Base-by-base conservation (phyloP, 805 yeast species). In the Tetrapisispora arboricola region DNA sequence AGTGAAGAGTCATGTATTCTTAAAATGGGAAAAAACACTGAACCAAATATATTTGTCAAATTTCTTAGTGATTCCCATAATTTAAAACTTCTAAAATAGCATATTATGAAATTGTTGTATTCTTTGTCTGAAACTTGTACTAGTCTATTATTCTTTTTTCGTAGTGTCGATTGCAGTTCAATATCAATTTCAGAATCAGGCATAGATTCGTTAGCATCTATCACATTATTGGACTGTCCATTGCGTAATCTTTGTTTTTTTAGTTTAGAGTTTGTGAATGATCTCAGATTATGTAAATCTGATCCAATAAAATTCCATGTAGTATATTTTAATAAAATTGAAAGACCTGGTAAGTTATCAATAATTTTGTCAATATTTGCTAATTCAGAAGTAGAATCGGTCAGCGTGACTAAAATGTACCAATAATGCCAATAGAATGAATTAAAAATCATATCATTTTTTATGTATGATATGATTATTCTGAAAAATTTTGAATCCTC, bases 361-460 rank as follows among this genome's bases (percentile, higher is more conserved):
- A 8, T 34, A 19, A 22, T 35, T 36, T 19, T n/a, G 15, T 8
- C 3, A 2, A 19, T 5, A 34, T 7, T 20, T 15, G 35, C 20
- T 17, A 12, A 19, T 5, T 30, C 17, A 26, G n/a, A 2, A 7
- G 5, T 10, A 2, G 10, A 2, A 11, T 46, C 26, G 12, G 44
- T 33, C 13, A 28, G 40, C 7, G 41, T 42, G 16, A 54, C 33
- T 11, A 53, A 43, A 13, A 58, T 55, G 32, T 44, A 45, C 62
- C 63, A 59, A 43, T 55, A 59, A 44, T 60, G 60, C 57, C 58
- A 60, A 36, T 56, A 53, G 41, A 60, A 60, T 16, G 58, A 51
- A 32, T 47, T 39, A 28, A 57, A 56, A 9, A 52, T 43, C 5
- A 47, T 36, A 40, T 56, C 57, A 39, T 58, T 55, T 28, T 51